phyloP scores from a whole-genome alignment of 192 early-diverging fungal species.

The Phycomyces blakesleeanus region DNA sequence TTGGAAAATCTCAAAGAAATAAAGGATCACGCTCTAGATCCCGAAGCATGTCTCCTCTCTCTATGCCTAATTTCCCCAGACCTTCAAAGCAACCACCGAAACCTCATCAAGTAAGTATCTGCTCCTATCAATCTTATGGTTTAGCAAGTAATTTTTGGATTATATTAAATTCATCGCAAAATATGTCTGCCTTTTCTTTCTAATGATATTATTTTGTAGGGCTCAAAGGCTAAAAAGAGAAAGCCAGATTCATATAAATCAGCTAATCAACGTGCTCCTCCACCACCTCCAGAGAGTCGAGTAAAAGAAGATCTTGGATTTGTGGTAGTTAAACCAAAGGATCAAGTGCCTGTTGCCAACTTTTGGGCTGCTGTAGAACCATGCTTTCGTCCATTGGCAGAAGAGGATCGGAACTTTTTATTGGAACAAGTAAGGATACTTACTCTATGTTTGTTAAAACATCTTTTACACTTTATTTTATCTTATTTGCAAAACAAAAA shows the following conservation, averaged over 20 bases:
- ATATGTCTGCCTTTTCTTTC: not conserved
- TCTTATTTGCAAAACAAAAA: no score
- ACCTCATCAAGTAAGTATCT: not conserved
- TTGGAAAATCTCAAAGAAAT: not conserved
- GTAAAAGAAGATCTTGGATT: slow-evolving; percentile 25
- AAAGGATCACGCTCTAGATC: not conserved
- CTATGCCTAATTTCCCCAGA: not conserved
- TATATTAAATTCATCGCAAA: slow-evolving; percentile 13
- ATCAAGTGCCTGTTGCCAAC: slow-evolving; percentile 78
- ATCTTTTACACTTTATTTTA: no score
- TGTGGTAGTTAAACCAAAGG: slow-evolving; percentile 37
- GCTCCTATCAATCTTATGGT: no score
- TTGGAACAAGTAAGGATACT: slow-evolving; percentile 38
- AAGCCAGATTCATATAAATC: not conserved
- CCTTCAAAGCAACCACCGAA: not conserved
- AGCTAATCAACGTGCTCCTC: slow-evolving; percentile 1
- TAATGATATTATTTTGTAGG: not conserved
- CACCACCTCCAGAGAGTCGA: not conserved
- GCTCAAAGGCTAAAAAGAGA: slow-evolving; percentile 8
- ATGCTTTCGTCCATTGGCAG: slow-evolving; percentile 76
- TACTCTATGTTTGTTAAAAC: no score
- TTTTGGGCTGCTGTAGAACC: slow-evolving; percentile 86
- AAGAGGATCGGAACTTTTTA: slow-evolving; percentile 78
- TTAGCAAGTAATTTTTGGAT: no score
- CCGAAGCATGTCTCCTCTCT: not conserved